These are phyloP conservation scores for Volvox africanus DNA, from an alignment of 139 green algal genomes.

Conservation along the genomic window DNA sequence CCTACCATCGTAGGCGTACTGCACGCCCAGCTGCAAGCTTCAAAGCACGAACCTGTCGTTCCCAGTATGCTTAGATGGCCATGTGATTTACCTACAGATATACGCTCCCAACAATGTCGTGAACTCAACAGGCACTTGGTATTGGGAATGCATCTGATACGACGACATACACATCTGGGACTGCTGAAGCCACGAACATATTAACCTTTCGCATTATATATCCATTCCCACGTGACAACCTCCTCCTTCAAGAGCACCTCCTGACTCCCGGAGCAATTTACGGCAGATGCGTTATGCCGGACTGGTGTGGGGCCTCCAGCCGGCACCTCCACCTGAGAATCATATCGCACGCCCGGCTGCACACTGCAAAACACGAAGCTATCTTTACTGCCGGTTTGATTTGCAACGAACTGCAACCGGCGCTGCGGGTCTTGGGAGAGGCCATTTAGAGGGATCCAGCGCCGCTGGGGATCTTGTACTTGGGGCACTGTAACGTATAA, in stretches of 20 bases:
- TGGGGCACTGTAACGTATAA: not conserved
- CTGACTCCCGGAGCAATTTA: not conserved
- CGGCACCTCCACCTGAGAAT: not conserved
- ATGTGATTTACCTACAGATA: no score
- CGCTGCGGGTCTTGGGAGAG: no score
- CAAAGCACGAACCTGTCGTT: not conserved
- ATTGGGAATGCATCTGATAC: no score
- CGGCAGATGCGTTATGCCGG: not conserved
- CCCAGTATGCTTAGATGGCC: no score
- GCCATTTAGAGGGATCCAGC: no score
- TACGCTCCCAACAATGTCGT: no score
- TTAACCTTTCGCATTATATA: no score
- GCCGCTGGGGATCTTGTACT: not conserved
- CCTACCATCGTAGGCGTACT: no score
- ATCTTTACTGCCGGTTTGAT: not conserved
- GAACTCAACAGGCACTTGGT: no score
- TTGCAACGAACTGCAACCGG: no score
- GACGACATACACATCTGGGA: no score
- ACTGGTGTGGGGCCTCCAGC: not conserved
- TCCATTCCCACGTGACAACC: constrained; percentile 16
- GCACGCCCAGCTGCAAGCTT: not conserved
- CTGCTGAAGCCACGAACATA: no score
- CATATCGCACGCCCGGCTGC: not conserved
- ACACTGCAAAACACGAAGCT: constrained; percentile 23
- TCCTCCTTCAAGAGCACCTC: constrained; percentile 16